Evolutionary conservation across 257 asterid genomes (phyloP), one percentile per base, ranked within the genome.

Genomic region (Fraxinus excelsior): DNA sequence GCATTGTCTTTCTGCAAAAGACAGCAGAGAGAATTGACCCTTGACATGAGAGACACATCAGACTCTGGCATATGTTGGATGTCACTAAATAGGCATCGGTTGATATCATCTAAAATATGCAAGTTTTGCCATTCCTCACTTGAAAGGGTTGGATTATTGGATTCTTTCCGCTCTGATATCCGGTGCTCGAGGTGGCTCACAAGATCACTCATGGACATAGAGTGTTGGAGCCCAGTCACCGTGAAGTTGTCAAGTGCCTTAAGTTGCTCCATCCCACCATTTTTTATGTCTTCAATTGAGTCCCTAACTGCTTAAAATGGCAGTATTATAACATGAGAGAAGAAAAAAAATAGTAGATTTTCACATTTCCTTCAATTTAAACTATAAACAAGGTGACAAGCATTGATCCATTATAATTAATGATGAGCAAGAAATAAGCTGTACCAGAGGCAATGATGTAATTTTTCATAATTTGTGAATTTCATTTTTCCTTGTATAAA

Each of bases 21-120:
- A 74, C 97, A 90, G 91, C 99, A 92, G 5, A 96, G 96, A 34
- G 99, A 96, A 75, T 93, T 87, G 71, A 96, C 97, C 83, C 98
- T 84, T 14, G 97, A 77, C 96, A 96, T 87, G 74, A 96, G 97
- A 0, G 89, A 85, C 81, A 92, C 98, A 58, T 89, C 96, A 0
- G 97, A 86, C 42, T 85, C 90, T 0, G 91, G 85, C 74, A 80
- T 72, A 76, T 84, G 80, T 62, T 91, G 97, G 38, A 85, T 11
- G 21, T 93, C 97, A 5, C 86, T 90, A 34, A 93, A 88, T 85
- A 96, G 83, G 83, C 90, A 90, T 18, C 90, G 89, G 65, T 83
- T 88, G 69, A 93, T 88, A 66, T 89, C 94, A 0, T 96, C 96
- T 51, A 90, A 74, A 26, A 96, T 85, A 78, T 92, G 91, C 69